Percentiles rank a stretch among this genome's conserved stretches.
Evolutionary conservation across 2,329 filamentous ascomycete species (phyloP).

Genomic region (Pezicula carpinea): DNA sequence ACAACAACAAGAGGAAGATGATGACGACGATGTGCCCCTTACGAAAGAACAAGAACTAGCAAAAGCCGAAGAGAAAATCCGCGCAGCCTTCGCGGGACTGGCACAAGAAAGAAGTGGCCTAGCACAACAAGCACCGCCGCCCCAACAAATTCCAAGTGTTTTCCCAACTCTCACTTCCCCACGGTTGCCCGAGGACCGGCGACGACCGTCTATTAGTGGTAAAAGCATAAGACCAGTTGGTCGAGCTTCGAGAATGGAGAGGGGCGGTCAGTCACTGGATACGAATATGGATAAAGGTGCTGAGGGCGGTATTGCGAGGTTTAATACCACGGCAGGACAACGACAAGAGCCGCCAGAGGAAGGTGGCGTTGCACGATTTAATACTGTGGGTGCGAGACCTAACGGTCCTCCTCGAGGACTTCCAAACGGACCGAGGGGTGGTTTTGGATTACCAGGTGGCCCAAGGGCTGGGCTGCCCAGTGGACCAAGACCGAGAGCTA

Average conservation of each 20-base stretch:
- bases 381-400: constrained; percentile 1
- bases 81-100: constrained; percentile 9
- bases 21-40: constrained; percentile 5
- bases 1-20: neutral
- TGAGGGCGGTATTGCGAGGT: neutral
- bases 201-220: neutral
- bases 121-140: neutral
- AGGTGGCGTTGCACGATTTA: neutral
- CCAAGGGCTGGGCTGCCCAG: constrained; percentile 3
- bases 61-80: constrained; percentile 13
- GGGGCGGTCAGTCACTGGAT: too few species aligned
- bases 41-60: constrained; percentile 12
- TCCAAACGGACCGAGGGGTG: constrained; percentile 7
- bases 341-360: too few species aligned
- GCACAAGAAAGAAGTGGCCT: constrained; percentile 7
- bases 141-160: neutral
- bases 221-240: neutral
- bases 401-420: constrained; percentile 1
- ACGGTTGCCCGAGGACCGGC: too few species aligned
- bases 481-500: constrained; percentile 1
- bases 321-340: too few species aligned
- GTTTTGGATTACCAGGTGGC: constrained; percentile 4
- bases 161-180: too few species aligned
- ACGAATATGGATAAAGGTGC: neutral
- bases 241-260: neutral